Evolutionary conservation across 257 asterid species (phyloP).

Genomic region (Catharanthus roseus): DNA sequence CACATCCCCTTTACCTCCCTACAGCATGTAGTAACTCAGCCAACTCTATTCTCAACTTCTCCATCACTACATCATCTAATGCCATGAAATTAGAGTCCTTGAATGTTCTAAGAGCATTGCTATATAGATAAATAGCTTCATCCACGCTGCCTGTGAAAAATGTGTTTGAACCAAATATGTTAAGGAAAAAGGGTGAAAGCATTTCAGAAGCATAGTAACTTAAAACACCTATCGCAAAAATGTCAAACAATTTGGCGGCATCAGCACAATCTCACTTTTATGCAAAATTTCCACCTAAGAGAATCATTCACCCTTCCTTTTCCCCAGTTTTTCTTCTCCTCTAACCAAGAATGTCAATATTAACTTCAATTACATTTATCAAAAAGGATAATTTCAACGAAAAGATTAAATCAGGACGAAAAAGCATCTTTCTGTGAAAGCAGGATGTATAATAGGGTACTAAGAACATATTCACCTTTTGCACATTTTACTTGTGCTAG

Average conservation of each 20-base stretch:
- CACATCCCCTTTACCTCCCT: conserved; percentile 55
- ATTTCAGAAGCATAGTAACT: not conserved
- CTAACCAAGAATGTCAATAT: not conserved
- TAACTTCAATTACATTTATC: not conserved
- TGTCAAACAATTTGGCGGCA: not conserved
- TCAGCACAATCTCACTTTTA: not conserved
- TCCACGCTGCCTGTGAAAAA: conserved; percentile 1
- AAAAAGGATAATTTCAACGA: not conserved
- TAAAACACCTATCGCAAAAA: not conserved
- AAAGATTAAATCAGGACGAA: not conserved
- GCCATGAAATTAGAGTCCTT: not conserved
- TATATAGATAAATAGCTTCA: conserved; percentile 10
- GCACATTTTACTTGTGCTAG: conserved; percentile 87
- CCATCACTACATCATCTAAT: conserved; percentile 18
- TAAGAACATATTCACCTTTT: conserved; percentile 43
- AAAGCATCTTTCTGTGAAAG: not conserved
- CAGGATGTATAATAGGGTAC: not conserved
- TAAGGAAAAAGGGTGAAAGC: not conserved
- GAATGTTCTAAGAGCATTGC: not conserved
- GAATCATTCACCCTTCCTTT: not conserved
- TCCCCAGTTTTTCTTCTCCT: not conserved
- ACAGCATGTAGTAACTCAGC: conserved; percentile 81
- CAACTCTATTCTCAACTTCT: conserved; percentile 77
- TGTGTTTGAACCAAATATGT: not conserved
- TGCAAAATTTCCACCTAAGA: not conserved